phyloP scores from a whole-genome alignment of 139 green algal species.

The Trebouxia sp. region DNA sequence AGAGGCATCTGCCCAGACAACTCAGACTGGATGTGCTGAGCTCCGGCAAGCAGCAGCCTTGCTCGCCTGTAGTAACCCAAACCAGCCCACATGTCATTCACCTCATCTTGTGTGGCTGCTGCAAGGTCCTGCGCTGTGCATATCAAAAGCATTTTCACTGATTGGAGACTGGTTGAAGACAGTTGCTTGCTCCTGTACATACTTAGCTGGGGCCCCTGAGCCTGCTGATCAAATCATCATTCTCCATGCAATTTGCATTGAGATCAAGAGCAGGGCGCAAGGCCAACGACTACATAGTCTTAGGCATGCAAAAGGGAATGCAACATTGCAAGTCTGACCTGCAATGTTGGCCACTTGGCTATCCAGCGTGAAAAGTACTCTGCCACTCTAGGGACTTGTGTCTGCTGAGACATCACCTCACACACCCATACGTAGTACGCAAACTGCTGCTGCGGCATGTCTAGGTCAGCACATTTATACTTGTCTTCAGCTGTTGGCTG shows the following conservation, averaged over 20 bases:
- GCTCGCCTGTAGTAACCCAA: conserved; percentile 98
- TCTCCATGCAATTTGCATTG: no score
- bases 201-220: no score
- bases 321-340: not conserved
- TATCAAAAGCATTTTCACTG: no score
- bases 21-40: conserved; percentile 72
- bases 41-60: conserved; percentile 86
- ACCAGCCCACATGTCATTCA: conserved; percentile 92
- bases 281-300: no score
- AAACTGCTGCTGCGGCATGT: conserved; percentile 69
- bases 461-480: conserved; percentile 26
- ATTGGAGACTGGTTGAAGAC: no score
- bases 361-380: conserved; percentile 78
- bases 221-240: no score
- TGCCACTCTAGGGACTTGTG: conserved; percentile 60
- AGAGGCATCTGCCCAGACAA: conserved; percentile 72
- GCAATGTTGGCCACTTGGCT: conserved; percentile 81
- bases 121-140: conserved; percentile 56
- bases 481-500: not conserved
- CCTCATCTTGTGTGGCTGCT: conserved; percentile 77
- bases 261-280: no score
- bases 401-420: conserved; percentile 98
- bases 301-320: not conserved
- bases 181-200: no score
- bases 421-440: conserved; percentile 89